Conservation (phyloP, 78 protist species). For the Pigoraptor vietnamica region DNA sequence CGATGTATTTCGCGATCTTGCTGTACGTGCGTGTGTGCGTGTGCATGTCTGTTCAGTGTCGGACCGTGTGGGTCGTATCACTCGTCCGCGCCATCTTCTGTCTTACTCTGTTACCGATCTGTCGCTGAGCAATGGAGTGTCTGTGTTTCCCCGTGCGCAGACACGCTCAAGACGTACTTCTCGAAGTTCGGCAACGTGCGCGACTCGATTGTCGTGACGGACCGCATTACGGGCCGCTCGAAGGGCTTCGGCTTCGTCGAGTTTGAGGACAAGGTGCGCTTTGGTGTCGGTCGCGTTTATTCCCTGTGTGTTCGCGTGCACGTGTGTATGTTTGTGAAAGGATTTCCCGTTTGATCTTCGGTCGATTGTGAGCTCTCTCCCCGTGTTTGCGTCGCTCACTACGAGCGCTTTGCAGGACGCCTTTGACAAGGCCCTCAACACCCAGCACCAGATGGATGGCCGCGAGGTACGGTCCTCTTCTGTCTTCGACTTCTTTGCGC, state of each 20-base stretch:
- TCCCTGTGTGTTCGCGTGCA: neutral
- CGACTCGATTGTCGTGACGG: neutral
- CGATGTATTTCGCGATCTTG: no score
- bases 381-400: neutral
- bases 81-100: no score
- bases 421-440: neutral
- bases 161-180: neutral
- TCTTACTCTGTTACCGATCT: no score
- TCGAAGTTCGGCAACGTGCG: neutral
- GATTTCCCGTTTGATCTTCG: neutral
- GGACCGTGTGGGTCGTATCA: no score
- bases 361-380: neutral
- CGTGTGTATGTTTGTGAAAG: neutral
- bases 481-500: neutral
- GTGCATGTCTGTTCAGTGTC: no score
- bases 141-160: no score
- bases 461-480: no score
- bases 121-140: no score
- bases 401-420: neutral
- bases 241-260: conserved; percentile 31
- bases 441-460: neutral
- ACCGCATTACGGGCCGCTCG: neutral
- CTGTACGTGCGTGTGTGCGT: no score
- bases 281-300: neutral
- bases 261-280: neutral